These are phyloP conservation scores for Cadophora malorum DNA, from an alignment of 2,329 filamentous ascomycete genomes.

Conservation along the genomic window DNA sequence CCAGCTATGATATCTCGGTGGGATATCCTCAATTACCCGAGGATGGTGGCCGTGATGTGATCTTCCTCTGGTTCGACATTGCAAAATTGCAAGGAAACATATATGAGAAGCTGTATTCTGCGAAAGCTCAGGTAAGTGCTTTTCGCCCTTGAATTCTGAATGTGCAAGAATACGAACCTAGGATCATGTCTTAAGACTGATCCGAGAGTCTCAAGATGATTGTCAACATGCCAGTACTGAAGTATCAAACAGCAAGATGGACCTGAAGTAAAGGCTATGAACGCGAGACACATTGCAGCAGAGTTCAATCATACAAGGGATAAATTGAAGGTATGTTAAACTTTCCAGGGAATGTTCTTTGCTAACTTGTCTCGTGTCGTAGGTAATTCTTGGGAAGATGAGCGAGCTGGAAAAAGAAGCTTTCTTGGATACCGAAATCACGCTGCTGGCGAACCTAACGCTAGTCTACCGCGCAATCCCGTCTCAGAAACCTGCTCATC, in stretches of 20 bases:
- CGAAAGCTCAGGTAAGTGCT: conserved; percentile 2
- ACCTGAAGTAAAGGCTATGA: conserved; percentile 1
- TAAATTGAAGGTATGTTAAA: background rate
- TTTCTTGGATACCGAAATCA: conserved; percentile 23
- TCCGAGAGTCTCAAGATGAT: too few relatives aligned
- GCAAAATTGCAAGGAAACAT: conserved; percentile 20
- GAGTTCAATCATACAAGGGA: conserved; percentile 10
- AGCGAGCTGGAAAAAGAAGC: conserved; percentile 12
- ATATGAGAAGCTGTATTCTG: conserved; percentile 29
- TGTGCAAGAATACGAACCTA: too few relatives aligned
- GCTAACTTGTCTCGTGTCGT: background rate
- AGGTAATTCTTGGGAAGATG: conserved; percentile 3
- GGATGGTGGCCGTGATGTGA: background rate
- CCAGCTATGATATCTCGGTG: conserved; percentile 20
- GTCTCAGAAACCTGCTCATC: conserved; percentile 21
- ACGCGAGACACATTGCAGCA: conserved; percentile 14
- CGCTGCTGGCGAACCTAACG: conserved; percentile 21
- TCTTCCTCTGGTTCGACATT: conserved; percentile 22
- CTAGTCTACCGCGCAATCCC: conserved; percentile 26
- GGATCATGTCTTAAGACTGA: too few relatives aligned
- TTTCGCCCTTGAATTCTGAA: too few relatives aligned
- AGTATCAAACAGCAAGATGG: conserved; percentile 3
- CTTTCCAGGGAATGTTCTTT: too few relatives aligned
- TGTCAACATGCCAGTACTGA: too few relatives aligned
- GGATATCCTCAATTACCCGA: conserved; percentile 14